Percentiles rank a stretch among this genome's conserved stretches.
phyloP scores from a whole-genome alignment of 2,329 filamentous ascomycete species.

The Apiospora rasikravindrae region DNA sequence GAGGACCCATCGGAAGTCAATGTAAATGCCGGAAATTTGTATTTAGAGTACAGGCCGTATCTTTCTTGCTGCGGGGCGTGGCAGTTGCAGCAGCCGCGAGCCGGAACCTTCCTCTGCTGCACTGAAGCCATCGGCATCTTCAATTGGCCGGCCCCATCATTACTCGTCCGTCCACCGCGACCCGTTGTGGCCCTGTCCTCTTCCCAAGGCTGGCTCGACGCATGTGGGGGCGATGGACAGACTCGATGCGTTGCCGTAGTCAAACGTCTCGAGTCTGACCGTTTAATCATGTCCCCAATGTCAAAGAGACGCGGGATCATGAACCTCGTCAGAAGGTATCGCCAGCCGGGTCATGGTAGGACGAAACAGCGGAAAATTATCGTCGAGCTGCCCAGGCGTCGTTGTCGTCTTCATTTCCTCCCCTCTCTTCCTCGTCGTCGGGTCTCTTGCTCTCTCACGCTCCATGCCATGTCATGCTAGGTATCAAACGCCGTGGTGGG shows the following conservation, averaged over 20 bases:
- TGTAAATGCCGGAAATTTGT: constrained; percentile 6
- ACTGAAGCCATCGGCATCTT: neutral
- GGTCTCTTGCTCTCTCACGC: neutral
- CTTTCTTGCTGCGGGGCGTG: neutral
- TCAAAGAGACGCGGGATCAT: neutral
- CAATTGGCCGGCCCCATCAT: neutral
- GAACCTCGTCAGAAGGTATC: neutral
- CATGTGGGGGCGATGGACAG: neutral
- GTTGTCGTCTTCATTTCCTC: neutral
- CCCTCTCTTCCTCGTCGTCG: neutral
- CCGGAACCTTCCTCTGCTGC: neutral
- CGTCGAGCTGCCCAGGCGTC: neutral
- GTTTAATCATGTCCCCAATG: neutral
- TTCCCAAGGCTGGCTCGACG: neutral
- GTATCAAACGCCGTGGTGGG: constrained; percentile 13
- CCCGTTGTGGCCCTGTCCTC: neutral
- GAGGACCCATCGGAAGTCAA: neutral
- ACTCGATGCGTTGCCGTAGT: neutral
- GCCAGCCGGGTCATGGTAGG: neutral
- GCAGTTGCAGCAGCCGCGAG: neutral
- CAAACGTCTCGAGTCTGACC: neutral
- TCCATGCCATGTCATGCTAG: constrained; percentile 15
- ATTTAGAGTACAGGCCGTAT: constrained; percentile 4
- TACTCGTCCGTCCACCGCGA: neutral
- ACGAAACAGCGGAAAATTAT: neutral